Base-by-base conservation (phyloP, 73 alveolate genomes). In the Uronychia binucleata region DNA sequence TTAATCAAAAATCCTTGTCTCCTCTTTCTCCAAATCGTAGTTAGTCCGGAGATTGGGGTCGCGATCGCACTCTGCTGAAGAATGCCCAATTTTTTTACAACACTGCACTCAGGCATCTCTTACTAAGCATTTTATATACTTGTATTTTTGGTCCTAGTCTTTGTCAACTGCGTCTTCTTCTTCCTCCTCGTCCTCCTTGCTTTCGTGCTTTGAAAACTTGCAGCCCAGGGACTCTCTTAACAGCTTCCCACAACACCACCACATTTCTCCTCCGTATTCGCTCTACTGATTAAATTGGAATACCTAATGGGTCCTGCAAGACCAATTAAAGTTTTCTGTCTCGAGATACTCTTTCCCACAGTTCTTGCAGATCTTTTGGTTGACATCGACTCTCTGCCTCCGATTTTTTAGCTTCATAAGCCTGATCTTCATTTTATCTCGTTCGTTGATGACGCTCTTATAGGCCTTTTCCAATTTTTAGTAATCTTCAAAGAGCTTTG, bases 161-260 rank as follows among this genome's bases (percentile, higher is more conserved):
- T 90, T 59, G 0, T 86, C 88, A 29, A 86, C 67, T n/a, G 33
- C 90, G 27, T 78, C 87, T 1, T 86, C 93, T n/a, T 33, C 76
- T 30, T 90, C 96, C 29, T 78, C 91, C 27, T 84, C 96, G 79
- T 90, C 96, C 74, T 90, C 96, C 75, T 86, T 90, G 77, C 91
- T 28, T 31, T 86, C 90, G 74, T 90, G 96, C 88, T 86, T 86
- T 25, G 86, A 75, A 58, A 86, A 79, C 33, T 86, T 90, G 84
- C 96, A 90, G 0, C 96, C 96, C 1, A 29, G 84, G 25, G 87
- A 88, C 19, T 90, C 85, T 80, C 86, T 86, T 29, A 25, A 79
- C 27, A 60, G 74, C 74, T 86, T 90, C 0, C 96, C 96, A 76
- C 96, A 90, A 86, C 96, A 90, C 96, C 96, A 90, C 93, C 95